These are phyloP conservation scores for Notholithocarpus densiflorus DNA, from an alignment of 306 rosid genomes.

Conservation along the genomic window DNA sequence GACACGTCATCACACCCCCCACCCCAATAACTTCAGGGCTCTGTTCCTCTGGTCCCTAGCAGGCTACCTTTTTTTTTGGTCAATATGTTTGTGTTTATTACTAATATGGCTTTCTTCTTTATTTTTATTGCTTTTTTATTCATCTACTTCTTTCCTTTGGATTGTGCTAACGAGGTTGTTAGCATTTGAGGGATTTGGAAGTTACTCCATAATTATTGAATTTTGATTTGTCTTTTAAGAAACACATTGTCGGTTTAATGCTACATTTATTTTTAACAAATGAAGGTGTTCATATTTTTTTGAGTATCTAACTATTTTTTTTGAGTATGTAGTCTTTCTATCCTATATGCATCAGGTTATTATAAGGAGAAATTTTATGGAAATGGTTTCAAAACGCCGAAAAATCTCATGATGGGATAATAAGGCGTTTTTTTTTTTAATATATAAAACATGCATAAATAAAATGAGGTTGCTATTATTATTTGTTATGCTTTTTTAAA, in stretches of 20 bases:
- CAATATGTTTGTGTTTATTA: background rate
- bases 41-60: background rate
- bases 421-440: too few relatives aligned
- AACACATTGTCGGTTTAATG: background rate
- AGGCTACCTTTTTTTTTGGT: too few relatives aligned
- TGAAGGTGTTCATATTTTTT: accelerated
- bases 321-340: accelerated
- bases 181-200: background rate
- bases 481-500: too few relatives aligned
- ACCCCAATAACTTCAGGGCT: background rate
- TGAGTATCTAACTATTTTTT: accelerated
- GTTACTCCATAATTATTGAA: too few relatives aligned
- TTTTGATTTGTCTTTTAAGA: constrained; percentile 14
- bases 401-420: too few relatives aligned
- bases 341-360: accelerated
- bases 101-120: background rate
- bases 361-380: accelerated
- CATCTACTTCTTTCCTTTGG: background rate
- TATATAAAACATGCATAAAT: too few relatives aligned
- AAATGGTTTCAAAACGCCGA: accelerated
- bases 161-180: constrained; percentile 9
- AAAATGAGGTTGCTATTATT: too few relatives aligned
- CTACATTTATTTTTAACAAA: background rate
- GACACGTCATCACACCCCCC: background rate
- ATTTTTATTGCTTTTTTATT: background rate